Base-by-base conservation (phyloP, 139 green algal genomes). In the Ulvella scutata region DNA sequence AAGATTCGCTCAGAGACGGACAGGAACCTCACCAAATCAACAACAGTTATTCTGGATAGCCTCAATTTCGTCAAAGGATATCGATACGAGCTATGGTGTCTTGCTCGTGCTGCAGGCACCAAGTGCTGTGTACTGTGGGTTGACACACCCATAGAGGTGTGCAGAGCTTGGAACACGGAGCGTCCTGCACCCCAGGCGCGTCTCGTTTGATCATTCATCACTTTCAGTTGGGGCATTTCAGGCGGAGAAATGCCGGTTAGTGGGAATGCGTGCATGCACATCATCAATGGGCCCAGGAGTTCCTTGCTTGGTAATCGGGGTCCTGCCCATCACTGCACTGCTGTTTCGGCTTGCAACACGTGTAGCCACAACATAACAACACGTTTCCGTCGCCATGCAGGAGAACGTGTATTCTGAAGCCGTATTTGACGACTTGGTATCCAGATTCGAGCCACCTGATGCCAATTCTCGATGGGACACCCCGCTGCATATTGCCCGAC, bases 21-120 rank as follows among this genome's bases (percentile, higher is more conserved):
- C 20, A 80, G 93, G 3, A 75, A 40, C 4, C 17, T 93, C 0
- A 78, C 74, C 2, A 86, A 83, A 38, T 81, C 84, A 21, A 75
- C 62, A 1, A 74, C 90, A 3, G 86, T 94, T 6, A 91, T 98
- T 38, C 75, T 98, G 2, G 93, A 98, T 78, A 90, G 89, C 0
- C 77, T 97, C 0, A 98, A 98, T 81, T 90, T 86, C 78, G 98
- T 98, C 78, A 98, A 98, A 82, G 86, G 86, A 3, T 89, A 86
- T 60, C 84, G 89, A 0, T 97, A 98, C 75, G 92, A 98, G 83
- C 82, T 98, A 44, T 98, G 89, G 89, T 98, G 93, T 78, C 61
- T 96, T 0, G 93, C 90, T 0, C 82, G 91, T 3, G 81, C 86
- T 4, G 86, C 82, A 3, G 91, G 82, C n/a, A 90, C 85, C 0